Percentiles rank a stretch among this genome's conserved stretches.
These are phyloP conservation scores for Gymnopilus junonius DNA, from an alignment of 768 basidiomycete species.

Conservation along the genomic window DNA sequence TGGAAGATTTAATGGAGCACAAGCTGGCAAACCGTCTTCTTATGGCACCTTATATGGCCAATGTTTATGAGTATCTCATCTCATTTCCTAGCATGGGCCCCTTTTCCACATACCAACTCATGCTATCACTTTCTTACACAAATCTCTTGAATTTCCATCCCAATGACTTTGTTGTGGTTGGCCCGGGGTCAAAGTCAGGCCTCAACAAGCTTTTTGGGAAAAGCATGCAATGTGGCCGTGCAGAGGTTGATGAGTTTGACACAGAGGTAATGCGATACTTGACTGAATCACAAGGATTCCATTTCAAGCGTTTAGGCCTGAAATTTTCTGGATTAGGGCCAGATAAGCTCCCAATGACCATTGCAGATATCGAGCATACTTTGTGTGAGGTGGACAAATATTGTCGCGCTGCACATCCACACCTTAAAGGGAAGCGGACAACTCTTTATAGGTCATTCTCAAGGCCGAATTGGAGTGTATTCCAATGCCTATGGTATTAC, in stretches of 20 bases:
- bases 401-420: constrained; percentile 57
- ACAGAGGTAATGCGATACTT: constrained; percentile 69
- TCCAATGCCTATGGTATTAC: constrained; percentile 25
- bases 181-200: constrained; percentile 69
- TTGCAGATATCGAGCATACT: constrained; percentile 79
- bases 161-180: constrained; percentile 71
- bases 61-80: constrained; percentile 63
- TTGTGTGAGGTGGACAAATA: constrained; percentile 85
- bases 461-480: constrained; percentile 22
- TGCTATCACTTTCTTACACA: constrained; percentile 64
- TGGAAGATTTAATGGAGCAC: constrained; percentile 62
- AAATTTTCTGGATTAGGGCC: constrained; percentile 56
- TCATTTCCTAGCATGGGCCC: constrained; percentile 75
- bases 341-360: constrained; percentile 51
- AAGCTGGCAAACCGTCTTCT: constrained; percentile 53
- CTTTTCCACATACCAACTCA: constrained; percentile 73
- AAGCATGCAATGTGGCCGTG: constrained; percentile 35
- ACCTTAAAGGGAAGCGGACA: constrained; percentile 45
- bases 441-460: constrained; percentile 44
- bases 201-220: constrained; percentile 70
- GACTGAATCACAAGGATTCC: constrained; percentile 56
- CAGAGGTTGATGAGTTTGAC: constrained; percentile 43
- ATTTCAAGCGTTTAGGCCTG: constrained; percentile 64
- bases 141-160: constrained; percentile 62
- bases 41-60: constrained; percentile 57